These are phyloP conservation scores for Apostasia ramifera DNA, from an alignment of 106 monocot species.

Conservation along the genomic window DNA sequence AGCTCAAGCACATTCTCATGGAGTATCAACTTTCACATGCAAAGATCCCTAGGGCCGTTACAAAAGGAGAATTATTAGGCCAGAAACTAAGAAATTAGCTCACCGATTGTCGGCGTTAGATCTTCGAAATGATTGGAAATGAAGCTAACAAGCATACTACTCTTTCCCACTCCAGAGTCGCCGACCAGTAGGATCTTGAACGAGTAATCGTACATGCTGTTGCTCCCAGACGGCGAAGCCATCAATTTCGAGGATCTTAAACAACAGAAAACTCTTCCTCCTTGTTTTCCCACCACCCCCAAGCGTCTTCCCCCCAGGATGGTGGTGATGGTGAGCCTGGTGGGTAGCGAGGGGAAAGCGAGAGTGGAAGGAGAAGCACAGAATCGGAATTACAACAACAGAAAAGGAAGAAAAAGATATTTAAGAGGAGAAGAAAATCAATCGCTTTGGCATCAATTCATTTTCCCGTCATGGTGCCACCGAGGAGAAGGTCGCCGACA, in stretches of 20 bases:
- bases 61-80: background rate
- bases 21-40: background rate
- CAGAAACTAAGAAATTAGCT: background rate
- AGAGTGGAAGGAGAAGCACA: background rate
- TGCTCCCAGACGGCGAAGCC: constrained; percentile 10
- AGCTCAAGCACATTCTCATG: background rate
- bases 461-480: background rate
- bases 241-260: background rate
- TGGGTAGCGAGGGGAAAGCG: background rate
- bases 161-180: constrained; percentile 61
- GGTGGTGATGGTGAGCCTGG: background rate
- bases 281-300: background rate
- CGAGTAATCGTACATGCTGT: constrained; percentile 33
- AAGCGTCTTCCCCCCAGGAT: background rate
- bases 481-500: background rate
- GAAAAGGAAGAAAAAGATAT: background rate
- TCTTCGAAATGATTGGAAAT: constrained; percentile 25
- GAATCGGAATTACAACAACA: background rate
- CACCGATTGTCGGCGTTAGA: constrained; percentile 3
- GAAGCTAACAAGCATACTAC: constrained; percentile 54
- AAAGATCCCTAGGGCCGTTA: no score
- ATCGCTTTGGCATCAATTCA: background rate
- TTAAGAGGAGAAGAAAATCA: background rate
- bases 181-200: constrained; percentile 63
- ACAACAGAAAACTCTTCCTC: background rate